Base-by-base conservation (phyloP, 805 yeast genomes). In the Debaryomyces tyrocola region DNA sequence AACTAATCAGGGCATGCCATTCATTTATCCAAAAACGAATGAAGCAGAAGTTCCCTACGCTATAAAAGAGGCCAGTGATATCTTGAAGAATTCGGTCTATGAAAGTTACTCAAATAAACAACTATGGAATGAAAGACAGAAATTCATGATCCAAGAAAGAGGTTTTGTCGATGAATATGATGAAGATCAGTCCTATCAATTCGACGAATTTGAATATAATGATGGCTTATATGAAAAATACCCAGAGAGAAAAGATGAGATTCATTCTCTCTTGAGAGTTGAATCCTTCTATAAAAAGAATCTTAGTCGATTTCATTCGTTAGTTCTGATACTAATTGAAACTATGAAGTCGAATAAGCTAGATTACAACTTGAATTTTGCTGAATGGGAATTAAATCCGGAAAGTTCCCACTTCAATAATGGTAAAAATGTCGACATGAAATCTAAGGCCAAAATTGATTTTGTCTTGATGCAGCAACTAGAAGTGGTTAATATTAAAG, bases 11-110 rank as follows among this genome's bases (percentile, higher is more conserved):
- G 75, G 81, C 2, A 80, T 78, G 65, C 92, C 94, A 1, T 76
- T 84, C 45, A 67, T 86, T 3, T 83, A 80, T 53, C 91, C 92
- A 0, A 65, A 70, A 4, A 60, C 62, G 14, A 70, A 61, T 6
- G 70, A 61, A 4, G 64, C 64, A 1, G 59, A 57, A 28, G 81
- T 83, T 0, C 97, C 97, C 0, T 75, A 68, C 34, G 90, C 96
- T 50, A 82, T 91, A 24, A 71, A 77, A 39, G 96, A 92, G 60
- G 97, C 97, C 0, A 76, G 88, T 20, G 78, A 78, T 11, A 77
- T 92, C 7, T 78, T 89, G 50, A 74, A 77, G 24, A 67, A 78
- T 9, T 79, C 86, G 12, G 77, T 88, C 1, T 74, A 80, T 46
- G 85, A 85, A 18, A 83, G 87, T 40, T 78, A 87, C 45, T 78